Conservation (phyloP, 1,284 basidiomycete species). For the Mycosarcoma maydis region DNA sequence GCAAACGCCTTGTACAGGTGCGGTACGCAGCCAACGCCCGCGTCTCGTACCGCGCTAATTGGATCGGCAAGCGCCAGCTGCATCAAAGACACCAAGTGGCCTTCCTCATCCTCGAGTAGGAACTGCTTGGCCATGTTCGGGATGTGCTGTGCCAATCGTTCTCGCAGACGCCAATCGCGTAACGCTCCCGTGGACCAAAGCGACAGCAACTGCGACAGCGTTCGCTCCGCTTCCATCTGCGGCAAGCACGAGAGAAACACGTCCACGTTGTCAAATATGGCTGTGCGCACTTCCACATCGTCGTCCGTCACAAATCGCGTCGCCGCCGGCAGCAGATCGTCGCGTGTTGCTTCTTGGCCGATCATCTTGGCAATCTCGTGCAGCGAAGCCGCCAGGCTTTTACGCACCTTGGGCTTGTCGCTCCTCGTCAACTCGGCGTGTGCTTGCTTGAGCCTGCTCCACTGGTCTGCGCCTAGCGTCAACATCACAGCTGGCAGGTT, state of each 20-base stretch:
- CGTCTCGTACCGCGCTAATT: constrained; percentile 84
- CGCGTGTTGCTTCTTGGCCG: constrained; percentile 75
- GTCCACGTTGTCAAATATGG: constrained; percentile 69
- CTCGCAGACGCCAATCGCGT: constrained; percentile 84
- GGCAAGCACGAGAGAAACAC: constrained; percentile 72
- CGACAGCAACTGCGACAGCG: constrained; percentile 73
- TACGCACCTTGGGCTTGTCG: constrained; percentile 73
- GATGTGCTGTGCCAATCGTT: constrained; percentile 75
- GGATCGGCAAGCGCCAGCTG: constrained; percentile 78
- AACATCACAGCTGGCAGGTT: constrained; percentile 92
- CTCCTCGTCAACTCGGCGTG: constrained; percentile 76
- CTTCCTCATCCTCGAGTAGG: constrained; percentile 66
- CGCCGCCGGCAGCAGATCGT: constrained; percentile 75
- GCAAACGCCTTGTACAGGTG: constrained; percentile 53
- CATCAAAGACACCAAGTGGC: constrained; percentile 70
- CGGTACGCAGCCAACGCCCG: constrained; percentile 74
- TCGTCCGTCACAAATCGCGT: constrained; percentile 74
- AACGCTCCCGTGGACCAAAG: constrained; percentile 75
- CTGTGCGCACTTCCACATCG: constrained; percentile 74
- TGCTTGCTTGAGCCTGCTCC: constrained; percentile 78
- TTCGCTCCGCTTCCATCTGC: constrained; percentile 70
- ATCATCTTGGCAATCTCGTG: constrained; percentile 90
- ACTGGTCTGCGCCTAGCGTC: constrained; percentile 79
- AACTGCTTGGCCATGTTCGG: constrained; percentile 69
- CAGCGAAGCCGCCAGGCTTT: constrained; percentile 83